A percentile compares a stretch with the other conserved stretches of the same genome.
These are phyloP conservation scores for Cadophora gregata DNA, from an alignment of 2,329 filamentous ascomycete species.

Conservation along the genomic window DNA sequence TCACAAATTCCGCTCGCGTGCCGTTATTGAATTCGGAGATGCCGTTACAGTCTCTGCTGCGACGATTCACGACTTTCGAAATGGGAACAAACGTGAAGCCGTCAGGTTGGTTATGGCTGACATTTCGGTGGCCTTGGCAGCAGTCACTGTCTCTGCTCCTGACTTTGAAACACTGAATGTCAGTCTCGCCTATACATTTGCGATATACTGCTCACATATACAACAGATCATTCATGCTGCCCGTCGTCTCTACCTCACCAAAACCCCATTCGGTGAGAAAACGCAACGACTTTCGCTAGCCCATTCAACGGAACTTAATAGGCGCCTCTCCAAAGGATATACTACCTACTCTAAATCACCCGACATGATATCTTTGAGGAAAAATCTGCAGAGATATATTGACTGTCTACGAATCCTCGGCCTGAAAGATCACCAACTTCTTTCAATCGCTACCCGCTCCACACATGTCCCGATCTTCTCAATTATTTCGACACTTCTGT, in stretches of 20 bases:
- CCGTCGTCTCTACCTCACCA: slow-evolving; percentile 65
- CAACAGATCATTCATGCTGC: slow-evolving; percentile 74
- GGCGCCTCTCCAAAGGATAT: slow-evolving; percentile 86
- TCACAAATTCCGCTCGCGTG: slow-evolving; percentile 94
- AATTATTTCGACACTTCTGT: slow-evolving; percentile 77
- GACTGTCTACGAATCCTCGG: slow-evolving; percentile 81
- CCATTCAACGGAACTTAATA: slow-evolving; percentile 90
- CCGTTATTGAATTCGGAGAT: slow-evolving; percentile 93
- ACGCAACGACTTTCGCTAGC: slow-evolving; percentile 78
- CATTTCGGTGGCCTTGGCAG: slow-evolving; percentile 81
- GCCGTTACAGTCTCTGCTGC: slow-evolving; percentile 82
- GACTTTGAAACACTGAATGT: slow-evolving; percentile 87
- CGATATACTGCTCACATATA: background rate
- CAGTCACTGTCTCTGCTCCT: slow-evolving; percentile 91
- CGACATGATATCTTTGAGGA: slow-evolving; percentile 75
- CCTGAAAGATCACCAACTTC: slow-evolving; percentile 88
- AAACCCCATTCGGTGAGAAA: slow-evolving; percentile 63
- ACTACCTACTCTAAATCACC: slow-evolving; percentile 85
- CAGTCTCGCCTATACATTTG: slow-evolving; percentile 53
- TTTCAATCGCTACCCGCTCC: slow-evolving; percentile 60
- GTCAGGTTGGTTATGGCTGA: slow-evolving; percentile 82
- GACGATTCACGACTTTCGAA: slow-evolving; percentile 83
- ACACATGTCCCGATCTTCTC: slow-evolving; percentile 78
- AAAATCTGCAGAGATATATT: slow-evolving; percentile 83
- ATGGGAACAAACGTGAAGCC: slow-evolving; percentile 80